phyloP scores from a whole-genome alignment of 129 eudicot genomes.

The Oenanthe sinensis region DNA sequence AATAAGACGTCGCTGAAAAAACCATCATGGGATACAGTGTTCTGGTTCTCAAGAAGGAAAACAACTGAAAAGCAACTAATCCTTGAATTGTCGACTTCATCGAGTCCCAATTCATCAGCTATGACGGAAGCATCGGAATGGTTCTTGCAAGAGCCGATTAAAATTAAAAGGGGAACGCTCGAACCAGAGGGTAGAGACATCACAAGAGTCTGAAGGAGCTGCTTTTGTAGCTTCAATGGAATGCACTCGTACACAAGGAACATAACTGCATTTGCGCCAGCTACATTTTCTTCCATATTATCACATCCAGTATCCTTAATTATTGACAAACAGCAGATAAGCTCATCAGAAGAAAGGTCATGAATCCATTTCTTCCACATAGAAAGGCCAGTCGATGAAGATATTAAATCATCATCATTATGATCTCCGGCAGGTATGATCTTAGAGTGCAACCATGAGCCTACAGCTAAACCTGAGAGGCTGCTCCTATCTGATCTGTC shows the following conservation, averaged over 20 bases:
- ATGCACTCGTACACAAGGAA: constrained; percentile 53
- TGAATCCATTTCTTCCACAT: constrained; percentile 65
- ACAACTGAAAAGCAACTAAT: constrained; percentile 29
- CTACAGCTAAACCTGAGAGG: constrained; percentile 23
- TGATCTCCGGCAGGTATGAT: constrained; percentile 44
- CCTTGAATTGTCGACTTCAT: constrained; percentile 54
- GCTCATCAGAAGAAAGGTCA: constrained; percentile 25
- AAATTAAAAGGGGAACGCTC: constrained; percentile 61
- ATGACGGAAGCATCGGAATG: constrained; percentile 25
- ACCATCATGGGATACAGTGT: constrained; percentile 24
- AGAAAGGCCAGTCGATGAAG: constrained; percentile 54
- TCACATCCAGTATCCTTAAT: constrained; percentile 36
- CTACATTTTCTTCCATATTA: constrained; percentile 26
- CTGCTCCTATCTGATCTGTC: constrained; percentile 18
- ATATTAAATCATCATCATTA: constrained; percentile 30
- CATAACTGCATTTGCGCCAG: constrained; percentile 67
- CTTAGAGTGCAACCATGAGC: constrained; percentile 58
- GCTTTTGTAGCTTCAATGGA: constrained; percentile 55
- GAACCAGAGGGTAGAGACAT: constrained; percentile 55
- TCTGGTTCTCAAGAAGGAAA: constrained; percentile 28
- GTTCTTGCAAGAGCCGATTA: constrained; percentile 29
- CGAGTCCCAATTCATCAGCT: constrained; percentile 39
- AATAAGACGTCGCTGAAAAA: constrained; percentile 48
- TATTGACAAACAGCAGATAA: constrained; percentile 60
- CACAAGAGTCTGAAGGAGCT: constrained; percentile 45